Evolutionary conservation across 192 early-diverging fungal genomes (phyloP), one percentile per base, ranked within the genome.

Genomic region (Entrophospora sp.): DNA sequence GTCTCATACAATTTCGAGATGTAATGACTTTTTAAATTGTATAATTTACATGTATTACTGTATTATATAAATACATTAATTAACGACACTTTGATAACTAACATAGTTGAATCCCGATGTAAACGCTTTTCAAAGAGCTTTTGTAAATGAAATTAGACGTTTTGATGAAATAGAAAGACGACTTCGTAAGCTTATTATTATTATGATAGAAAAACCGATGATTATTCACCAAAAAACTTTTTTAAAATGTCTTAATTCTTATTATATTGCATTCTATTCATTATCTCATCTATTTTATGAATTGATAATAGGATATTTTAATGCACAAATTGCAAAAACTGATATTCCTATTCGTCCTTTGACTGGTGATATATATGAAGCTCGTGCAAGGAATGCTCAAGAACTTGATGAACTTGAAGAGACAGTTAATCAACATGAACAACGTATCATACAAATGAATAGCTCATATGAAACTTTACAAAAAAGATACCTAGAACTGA

Each of bases 141-240:
- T 93, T 75, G 97, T 97, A 22, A 87, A 79, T 58, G 92, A 97
- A 73, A 95, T 99, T 71, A 85, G 94, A 66, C 87, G 93, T 38
- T 83, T 95, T 30, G 94, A 99, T 72, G 97, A 99, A 74, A 91
- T 99, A 85, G 94, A 97, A 73, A 87, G 97, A 61, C 91, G 91
- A 66, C 79, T 94, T 52, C 90, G 96, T 90, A 81, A 77, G 86
- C 77, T 14, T 42, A 38, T 16, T 8, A 20, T 25, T 14, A 13
- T 59, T n/a, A n/a, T n/a, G n/a, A n/a, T n/a, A n/a, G n/a, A n/a
- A n/a, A n/a, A n/a, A n/a, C n/a, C n/a, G n/a, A n/a, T n/a, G n/a
- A n/a, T n/a, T n/a, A n/a, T n/a, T n/a, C n/a, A n/a, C n/a, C n/a
- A n/a, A n/a, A n/a, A n/a, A n/a, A n/a, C n/a, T n/a, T n/a, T n/a